Base-by-base conservation (phyloP, 1,139 yeast genomes). In the Geotrichum histeridarum region DNA sequence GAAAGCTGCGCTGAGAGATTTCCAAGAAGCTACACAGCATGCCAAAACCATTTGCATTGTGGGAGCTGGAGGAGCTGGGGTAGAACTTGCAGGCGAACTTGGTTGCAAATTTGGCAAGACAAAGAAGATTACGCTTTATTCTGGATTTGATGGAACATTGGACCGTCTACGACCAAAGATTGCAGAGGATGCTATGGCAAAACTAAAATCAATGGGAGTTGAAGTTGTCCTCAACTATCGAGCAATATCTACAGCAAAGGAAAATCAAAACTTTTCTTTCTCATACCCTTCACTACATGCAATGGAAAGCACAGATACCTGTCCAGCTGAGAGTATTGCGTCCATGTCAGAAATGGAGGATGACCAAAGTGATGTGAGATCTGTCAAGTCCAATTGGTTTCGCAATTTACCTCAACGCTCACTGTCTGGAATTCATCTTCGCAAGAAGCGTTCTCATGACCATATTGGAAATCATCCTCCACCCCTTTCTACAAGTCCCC, bases 1-100 rank as follows among this genome's bases (percentile, higher is more conserved):
- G 8, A 51, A 45, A 43, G 9, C 14, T 2, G 42, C 51, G 8
- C 22, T 55, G 6, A 22, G 27, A 17, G 27, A 42, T 1, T 18
- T 49, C 6, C 48, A 50, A n/a, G 17, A 46, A 8, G 12, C 22
- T 2, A 30, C 46, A 5, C 47, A 54, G 37, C 42, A 48, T 4
- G 61, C 63, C n/a, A 17, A 37, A 4, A 41, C 55, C 15, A 56
- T 62, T 36, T 64, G 64, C 14, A 57, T 62, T 18, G 46, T 62
- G 12, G 65, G 65, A 2, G 64, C 64, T 8, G 65, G 65, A 5
- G 64, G 63, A 2, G 63, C 60, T n/a, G 65, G 64, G 9, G 63
- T 62, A 8, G 64, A 62, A 50, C 59, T 62, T 17, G 64, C 65
- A 22, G 59, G 61, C 6, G 64, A 62, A 47, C 60, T 62, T 51